Conservation (phyloP, 345 rosid species). For the Populus pruinosa region DNA sequence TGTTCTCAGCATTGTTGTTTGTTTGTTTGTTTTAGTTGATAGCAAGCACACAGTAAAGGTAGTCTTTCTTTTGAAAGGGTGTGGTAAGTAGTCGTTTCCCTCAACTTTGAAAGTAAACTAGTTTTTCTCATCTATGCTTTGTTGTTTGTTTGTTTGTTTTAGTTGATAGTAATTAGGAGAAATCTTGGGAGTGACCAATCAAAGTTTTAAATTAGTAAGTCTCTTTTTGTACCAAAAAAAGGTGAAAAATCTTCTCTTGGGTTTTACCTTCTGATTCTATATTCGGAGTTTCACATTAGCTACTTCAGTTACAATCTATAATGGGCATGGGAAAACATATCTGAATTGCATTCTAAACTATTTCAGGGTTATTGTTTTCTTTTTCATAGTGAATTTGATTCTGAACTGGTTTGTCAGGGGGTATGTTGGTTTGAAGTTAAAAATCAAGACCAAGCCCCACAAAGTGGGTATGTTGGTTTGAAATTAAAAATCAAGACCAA, state of each 20-base stretch:
- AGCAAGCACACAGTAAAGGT: not conserved
- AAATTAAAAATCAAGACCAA: conserved; percentile 85
- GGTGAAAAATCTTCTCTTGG: not conserved
- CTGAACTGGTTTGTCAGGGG: conserved; percentile 96
- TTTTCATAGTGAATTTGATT: conserved; percentile 47
- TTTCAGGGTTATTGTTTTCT: conserved; percentile 28
- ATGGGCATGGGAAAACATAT: conserved; percentile 7
- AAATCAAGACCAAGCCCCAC: conserved; percentile 87
- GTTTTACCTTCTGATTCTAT: not conserved
- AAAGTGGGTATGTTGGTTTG: conserved; percentile 95
- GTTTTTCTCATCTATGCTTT: not conserved
- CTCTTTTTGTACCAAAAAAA: not conserved
- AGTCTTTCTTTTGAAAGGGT: no score
- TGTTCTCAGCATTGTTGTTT: not conserved
- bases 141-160: not conserved
- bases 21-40: not conserved
- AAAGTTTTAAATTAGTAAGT: not conserved
- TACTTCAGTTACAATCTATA: not conserved
- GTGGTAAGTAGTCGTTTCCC: no score
- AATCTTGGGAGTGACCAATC: not conserved
- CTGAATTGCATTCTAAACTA: conserved; percentile 22
- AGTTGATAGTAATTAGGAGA: not conserved
- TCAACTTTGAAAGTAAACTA: no score
- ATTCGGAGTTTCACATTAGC: conserved; percentile 1
- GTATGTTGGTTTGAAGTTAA: conserved; percentile 93